These are phyloP conservation scores for Lactarius trivialis DNA, from an alignment of 768 basidiomycete species.

Conservation along the genomic window DNA sequence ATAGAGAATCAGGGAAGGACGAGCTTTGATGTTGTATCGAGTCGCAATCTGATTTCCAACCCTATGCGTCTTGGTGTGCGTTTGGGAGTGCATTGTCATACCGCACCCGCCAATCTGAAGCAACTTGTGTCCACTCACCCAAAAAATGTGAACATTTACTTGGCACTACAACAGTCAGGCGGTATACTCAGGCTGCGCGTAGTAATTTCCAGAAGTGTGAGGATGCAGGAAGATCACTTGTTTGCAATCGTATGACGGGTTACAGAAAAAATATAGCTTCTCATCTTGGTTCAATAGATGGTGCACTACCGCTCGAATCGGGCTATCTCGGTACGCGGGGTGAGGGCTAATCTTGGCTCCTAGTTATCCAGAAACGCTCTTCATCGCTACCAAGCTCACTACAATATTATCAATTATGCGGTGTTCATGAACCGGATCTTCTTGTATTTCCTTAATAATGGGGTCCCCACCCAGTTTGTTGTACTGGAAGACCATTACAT, in stretches of 20 bases:
- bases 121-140: neutral
- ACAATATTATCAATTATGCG: constrained; percentile 57
- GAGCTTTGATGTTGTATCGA: constrained; percentile 27
- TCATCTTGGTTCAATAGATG: neutral
- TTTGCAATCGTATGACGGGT: neutral
- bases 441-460: constrained; percentile 33
- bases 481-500: constrained; percentile 46
- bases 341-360: neutral
- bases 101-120: neutral
- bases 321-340: neutral
- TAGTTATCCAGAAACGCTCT: constrained; percentile 45
- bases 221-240: neutral
- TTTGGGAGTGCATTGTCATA: neutral
- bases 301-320: neutral
- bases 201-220: neutral
- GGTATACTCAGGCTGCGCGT: neutral
- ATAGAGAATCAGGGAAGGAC: constrained; percentile 31
- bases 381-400: constrained; percentile 75
- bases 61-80: neutral
- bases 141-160: neutral
- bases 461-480: constrained; percentile 62
- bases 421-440: constrained; percentile 33
- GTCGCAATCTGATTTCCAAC: neutral
- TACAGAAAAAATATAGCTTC: neutral
- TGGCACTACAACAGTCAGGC: neutral